These are phyloP conservation scores for Blastomyces gilchristii DNA, from an alignment of 2,329 filamentous ascomycete genomes.

Conservation along the genomic window DNA sequence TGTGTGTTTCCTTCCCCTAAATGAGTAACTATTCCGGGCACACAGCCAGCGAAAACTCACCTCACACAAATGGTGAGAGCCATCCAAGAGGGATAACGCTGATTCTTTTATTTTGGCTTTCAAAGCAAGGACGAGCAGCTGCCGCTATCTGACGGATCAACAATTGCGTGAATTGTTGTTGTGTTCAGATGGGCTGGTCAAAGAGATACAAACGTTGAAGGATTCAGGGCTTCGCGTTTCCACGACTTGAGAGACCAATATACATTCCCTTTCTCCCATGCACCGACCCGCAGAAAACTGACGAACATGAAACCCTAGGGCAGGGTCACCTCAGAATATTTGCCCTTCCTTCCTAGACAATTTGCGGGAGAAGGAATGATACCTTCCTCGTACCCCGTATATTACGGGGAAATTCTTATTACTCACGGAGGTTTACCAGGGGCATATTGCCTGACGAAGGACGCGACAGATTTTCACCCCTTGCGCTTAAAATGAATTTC, in stretches of 20 bases:
- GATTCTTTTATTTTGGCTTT: not conserved
- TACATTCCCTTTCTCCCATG: not conserved
- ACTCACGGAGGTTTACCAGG: not conserved
- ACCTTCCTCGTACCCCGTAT: not conserved
- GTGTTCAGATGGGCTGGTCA: not conserved
- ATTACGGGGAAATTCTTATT: too few relatives aligned
- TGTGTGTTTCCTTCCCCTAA: too few relatives aligned
- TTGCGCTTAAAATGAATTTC: not conserved
- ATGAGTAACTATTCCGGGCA: too few relatives aligned
- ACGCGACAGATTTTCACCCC: not conserved
- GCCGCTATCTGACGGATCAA: too few relatives aligned
- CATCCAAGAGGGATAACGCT: not conserved
- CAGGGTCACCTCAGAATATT: not conserved
- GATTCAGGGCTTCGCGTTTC: not conserved
- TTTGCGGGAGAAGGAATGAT: not conserved
- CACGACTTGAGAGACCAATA: not conserved
- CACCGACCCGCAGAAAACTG: not conserved
- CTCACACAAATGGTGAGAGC: not conserved
- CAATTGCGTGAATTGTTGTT: not conserved
- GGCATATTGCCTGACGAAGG: not conserved
- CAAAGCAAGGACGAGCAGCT: not conserved
- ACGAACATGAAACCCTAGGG: not conserved
- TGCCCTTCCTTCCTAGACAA: not conserved
- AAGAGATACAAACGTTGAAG: not conserved
- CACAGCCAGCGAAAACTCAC: not conserved